phyloP scores from a whole-genome alignment of 2,329 filamentous ascomycete genomes.

The Myotisia sp. region DNA sequence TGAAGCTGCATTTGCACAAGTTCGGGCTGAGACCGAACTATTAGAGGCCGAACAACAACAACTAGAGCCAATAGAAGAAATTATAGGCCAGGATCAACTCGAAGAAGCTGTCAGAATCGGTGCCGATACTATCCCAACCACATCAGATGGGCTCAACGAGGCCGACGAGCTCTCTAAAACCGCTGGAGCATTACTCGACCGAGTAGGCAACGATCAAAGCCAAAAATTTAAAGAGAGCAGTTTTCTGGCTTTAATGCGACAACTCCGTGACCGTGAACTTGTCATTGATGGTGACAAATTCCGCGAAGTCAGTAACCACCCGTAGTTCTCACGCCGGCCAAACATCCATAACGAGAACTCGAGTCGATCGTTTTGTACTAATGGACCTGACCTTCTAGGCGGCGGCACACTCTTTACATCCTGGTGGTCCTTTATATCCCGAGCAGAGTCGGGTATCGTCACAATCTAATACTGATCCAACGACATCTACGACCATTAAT shows the following conservation, averaged over 20 bases:
- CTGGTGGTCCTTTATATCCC: conserved; percentile 34
- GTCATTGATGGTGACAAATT: conserved; percentile 53
- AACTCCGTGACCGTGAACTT: conserved; percentile 57
- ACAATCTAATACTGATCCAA: not conserved
- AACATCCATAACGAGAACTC: conserved; percentile 13
- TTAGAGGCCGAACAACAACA: conserved; percentile 14
- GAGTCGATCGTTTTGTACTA: conserved; percentile 20
- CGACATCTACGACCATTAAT: not conserved
- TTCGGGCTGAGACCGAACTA: conserved; percentile 24
- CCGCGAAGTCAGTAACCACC: conserved; percentile 33
- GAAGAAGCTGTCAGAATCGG: conserved; percentile 26
- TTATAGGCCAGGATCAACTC: not conserved
- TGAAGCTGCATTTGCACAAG: conserved; percentile 32
- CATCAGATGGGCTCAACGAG: conserved; percentile 29
- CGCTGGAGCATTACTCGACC: conserved; percentile 55
- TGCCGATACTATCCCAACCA: conserved; percentile 29
- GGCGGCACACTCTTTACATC: conserved; percentile 32
- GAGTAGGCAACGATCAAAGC: conserved; percentile 52
- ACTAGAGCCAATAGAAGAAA: not conserved
- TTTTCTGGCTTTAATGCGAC: conserved; percentile 64
- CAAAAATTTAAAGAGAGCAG: conserved; percentile 65
- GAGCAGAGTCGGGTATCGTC: conserved; percentile 12
- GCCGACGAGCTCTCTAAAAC: conserved; percentile 58
- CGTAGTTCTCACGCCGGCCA: conserved; percentile 22
- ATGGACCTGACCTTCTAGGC: conserved; percentile 20